Base-by-base conservation (phyloP, 257 asterid species). In the Knoxia roxburghii region DNA sequence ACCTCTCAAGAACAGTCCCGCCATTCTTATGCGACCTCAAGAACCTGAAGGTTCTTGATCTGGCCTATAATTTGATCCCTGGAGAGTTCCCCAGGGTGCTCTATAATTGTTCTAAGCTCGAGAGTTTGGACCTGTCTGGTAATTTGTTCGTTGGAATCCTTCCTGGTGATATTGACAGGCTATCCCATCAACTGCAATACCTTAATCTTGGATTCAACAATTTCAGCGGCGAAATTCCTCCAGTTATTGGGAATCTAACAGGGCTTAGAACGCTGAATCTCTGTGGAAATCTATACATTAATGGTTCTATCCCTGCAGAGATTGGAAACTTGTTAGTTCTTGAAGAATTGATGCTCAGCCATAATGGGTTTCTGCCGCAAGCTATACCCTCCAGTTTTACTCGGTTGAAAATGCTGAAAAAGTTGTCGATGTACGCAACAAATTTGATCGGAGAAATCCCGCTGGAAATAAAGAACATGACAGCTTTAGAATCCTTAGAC, bases 381-480 rank as follows among this genome's bases (percentile, higher is more conserved):
- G 27, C 53, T 0, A 79, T 89, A 39, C 98, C 97, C 4, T 63
- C 84, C 4, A 81, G 84, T 35, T 87, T 92, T 73, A 61, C 83
- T 12, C 64, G 69, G 74, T 51, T 92, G 79, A 80, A 64, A 67
- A 92, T 81, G 39, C 75, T 92, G 73, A 89, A 63, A 67, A 63
- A 46, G 4, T 60, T 89, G 0, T 85, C 84, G 91, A 83, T 89
- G 83, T 50, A 55, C 0, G 56, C n/a, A 2, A 4, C 88, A 2
- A 74, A 84, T 71, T 63, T 92, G 80, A 72, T 82, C 0, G 95
- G 96, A 58, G 85, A 86, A 67, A 82, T 92, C 21, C 98, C 98
- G 0, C 74, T 76, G 20, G 48, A 41, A 51, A 77, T 89, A 40
- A 87, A 83, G 39, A 82, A 82, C 20, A 75, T 86, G 87, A 64